phyloP scores from a whole-genome alignment of 2,329 filamentous ascomycete species.

The Tolypocladium album region DNA sequence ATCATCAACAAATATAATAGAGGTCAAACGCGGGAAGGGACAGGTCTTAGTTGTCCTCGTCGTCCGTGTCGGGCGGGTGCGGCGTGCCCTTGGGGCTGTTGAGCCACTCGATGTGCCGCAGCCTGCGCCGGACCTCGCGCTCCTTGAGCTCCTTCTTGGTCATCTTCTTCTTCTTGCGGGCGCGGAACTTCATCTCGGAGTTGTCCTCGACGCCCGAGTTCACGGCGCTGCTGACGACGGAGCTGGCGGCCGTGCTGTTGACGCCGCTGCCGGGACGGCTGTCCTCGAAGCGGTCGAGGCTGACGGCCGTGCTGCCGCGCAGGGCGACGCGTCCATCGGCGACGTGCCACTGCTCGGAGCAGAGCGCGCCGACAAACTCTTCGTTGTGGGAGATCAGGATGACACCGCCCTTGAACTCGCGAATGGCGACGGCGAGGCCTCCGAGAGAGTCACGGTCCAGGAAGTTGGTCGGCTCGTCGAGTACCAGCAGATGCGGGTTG shows the following conservation, averaged over 20 bases:
- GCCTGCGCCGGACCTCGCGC: slow-evolving; percentile 70
- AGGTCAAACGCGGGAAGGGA: not conserved
- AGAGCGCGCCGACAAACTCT: slow-evolving; percentile 92
- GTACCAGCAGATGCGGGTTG: slow-evolving; percentile 92
- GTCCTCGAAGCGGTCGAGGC: slow-evolving; percentile 81
- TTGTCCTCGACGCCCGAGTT: slow-evolving; percentile 61
- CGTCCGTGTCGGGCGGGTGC: slow-evolving; percentile 66
- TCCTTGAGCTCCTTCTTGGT: slow-evolving; percentile 96
- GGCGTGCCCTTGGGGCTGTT: slow-evolving; percentile 80
- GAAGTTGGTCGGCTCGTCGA: slow-evolving; percentile 99
- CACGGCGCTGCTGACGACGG: slow-evolving; percentile 47
- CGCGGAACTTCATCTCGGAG: slow-evolving; percentile 72
- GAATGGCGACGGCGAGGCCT: slow-evolving; percentile 92
- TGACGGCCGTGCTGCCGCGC: slow-evolving; percentile 65
- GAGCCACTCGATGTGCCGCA: slow-evolving; percentile 79
- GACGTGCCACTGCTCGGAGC: slow-evolving; percentile 94
- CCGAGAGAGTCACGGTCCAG: slow-evolving; percentile 95
- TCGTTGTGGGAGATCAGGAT: slow-evolving; percentile 99
- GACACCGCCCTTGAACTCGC: slow-evolving; percentile 95
- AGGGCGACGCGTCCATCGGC: slow-evolving; percentile 77
- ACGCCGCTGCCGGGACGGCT: slow-evolving; percentile 49
- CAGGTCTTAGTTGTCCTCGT: slow-evolving; percentile 41
- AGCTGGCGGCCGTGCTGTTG: slow-evolving; percentile 45
- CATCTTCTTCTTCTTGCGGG: slow-evolving; percentile 96
- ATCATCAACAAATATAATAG: not conserved